These are phyloP conservation scores for Pythium periplocum DNA, from an alignment of 352 stramenopile genomes.

Conservation along the genomic window DNA sequence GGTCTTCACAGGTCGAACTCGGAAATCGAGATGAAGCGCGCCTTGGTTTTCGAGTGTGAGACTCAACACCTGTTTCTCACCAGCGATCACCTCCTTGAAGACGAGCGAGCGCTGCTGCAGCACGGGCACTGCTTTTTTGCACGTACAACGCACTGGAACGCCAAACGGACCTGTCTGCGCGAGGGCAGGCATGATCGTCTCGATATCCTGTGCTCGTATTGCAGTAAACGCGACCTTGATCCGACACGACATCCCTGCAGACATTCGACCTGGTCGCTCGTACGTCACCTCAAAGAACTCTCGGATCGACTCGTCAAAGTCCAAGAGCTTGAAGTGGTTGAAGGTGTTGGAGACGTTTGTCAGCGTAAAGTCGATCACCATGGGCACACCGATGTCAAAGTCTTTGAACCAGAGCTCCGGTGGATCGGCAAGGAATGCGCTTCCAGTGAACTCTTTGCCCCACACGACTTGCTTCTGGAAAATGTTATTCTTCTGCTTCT, in stretches of 20 bases:
- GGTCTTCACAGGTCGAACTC: conserved; percentile 10
- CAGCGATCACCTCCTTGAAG: conserved; percentile 76
- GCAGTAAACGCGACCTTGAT: conserved; percentile 75
- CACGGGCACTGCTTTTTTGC: conserved; percentile 70
- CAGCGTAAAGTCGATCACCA: conserved; percentile 62
- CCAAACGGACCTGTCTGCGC: conserved; percentile 73
- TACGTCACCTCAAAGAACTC: conserved; percentile 89
- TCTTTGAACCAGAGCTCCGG: conserved; percentile 85
- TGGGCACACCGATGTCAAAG: conserved; percentile 73
- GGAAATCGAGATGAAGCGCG: conserved; percentile 57
- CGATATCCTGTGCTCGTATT: conserved; percentile 55
- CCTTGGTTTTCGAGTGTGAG: conserved; percentile 70
- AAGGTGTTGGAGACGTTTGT: conserved; percentile 92
- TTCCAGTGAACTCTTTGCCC: conserved; percentile 73
- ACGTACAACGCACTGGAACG: conserved; percentile 79
- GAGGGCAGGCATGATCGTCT: conserved; percentile 51
- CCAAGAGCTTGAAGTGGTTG: conserved; percentile 87
- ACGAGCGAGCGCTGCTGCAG: conserved; percentile 32
- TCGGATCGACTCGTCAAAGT: conserved; percentile 58
- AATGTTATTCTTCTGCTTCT: conserved; percentile 52
- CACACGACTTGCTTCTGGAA: conserved; percentile 69
- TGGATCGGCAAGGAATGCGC: conserved; percentile 80
- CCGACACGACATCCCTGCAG: conserved; percentile 76
- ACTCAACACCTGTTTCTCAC: conserved; percentile 51
- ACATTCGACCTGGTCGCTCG: conserved; percentile 85